Base-by-base conservation (phyloP, 495 filamentous ascomycete genomes). In the Penicillium cataractarum region DNA sequence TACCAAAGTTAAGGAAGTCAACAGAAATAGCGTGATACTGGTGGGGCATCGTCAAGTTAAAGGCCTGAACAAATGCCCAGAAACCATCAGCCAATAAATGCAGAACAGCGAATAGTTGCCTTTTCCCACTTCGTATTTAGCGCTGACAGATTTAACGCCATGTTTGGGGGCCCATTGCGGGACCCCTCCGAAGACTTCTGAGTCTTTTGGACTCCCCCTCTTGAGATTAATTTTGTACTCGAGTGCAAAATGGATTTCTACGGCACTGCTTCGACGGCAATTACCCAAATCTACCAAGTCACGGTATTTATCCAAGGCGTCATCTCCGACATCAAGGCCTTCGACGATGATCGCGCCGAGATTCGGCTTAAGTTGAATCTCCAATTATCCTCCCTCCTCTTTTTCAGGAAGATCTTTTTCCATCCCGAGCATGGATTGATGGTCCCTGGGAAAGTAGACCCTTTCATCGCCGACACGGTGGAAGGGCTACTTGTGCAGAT, bases 271-370 rank as follows among this genome's bases (percentile, higher is more conserved):
- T 49, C 54, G 6, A 67, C 64, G 9, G 67, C 58, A 22, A 64
- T 67, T 15, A 64, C 61, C 24, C 64, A 70, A 37, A 53, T 65
- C n/a, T 64, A 64, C 32, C 57, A 64, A 21, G 65, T 67, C 26
- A 67, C 67, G 3, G 58, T 70, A n/a, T 70, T 70, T 46, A 67
- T 70, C 39, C 58, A 67, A 42, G 67, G 67, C 19, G 57, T 70
- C 35, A 61, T 70, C 26, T 62, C 65, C 35, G 65, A 67, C 55
- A 46, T 65, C 57, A 65, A 67, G 51, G 15, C 61, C n/a, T 67
- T 64, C 35, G 67, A 67, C 27, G 67, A 70, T 29, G 64, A 70
- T 55, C 64, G 65, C 19, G 55, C 57, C 40, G 61, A 64, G 24
- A 63, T 70, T 21, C 57, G 55, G 21, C 33, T 67, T n/a, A 63